Conservation (phyloP, 2,329 filamentous ascomycete genomes). For the Tolypocladium ovalisporum region DNA sequence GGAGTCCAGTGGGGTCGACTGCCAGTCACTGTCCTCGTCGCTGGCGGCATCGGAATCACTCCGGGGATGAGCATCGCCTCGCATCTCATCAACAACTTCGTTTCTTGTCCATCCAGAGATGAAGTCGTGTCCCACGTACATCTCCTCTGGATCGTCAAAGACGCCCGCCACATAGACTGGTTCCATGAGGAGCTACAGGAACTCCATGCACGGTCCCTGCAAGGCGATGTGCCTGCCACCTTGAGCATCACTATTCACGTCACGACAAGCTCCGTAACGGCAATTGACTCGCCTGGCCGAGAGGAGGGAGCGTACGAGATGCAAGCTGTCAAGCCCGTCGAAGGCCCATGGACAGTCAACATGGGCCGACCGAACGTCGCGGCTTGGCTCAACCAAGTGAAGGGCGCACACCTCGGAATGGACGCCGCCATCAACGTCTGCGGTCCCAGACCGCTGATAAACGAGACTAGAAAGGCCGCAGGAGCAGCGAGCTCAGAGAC, state of each 20-base stretch:
- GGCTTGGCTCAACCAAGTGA: neutral
- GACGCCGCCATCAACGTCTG: slow-evolving; percentile 1
- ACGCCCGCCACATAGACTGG: neutral
- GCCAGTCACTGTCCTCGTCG: slow-evolving; percentile 10
- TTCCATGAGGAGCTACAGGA: neutral
- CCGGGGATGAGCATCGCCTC: slow-evolving; percentile 12
- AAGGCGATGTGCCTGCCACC: neutral
- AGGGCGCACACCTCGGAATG: neutral
- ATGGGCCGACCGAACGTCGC: neutral
- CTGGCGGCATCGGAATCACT: slow-evolving; percentile 14
- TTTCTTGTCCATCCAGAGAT: neutral
- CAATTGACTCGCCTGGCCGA: neutral
- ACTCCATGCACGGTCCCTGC: neutral
- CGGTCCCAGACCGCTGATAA: neutral
- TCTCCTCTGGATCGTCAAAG: neutral
- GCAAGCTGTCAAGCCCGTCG: neutral
- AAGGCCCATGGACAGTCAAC: neutral
- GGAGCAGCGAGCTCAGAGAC: neutral
- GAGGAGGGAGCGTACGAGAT: neutral
- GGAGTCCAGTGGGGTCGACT: slow-evolving; percentile 7
- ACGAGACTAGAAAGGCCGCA: neutral
- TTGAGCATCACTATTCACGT: neutral
- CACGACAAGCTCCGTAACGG: neutral
- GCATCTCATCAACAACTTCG: slow-evolving; percentile 5
- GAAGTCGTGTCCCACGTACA: neutral